Percentiles rank a stretch among this genome's conserved stretches.
phyloP scores from a whole-genome alignment of 2,329 filamentous ascomycete genomes.

The Fusarium sp. region DNA sequence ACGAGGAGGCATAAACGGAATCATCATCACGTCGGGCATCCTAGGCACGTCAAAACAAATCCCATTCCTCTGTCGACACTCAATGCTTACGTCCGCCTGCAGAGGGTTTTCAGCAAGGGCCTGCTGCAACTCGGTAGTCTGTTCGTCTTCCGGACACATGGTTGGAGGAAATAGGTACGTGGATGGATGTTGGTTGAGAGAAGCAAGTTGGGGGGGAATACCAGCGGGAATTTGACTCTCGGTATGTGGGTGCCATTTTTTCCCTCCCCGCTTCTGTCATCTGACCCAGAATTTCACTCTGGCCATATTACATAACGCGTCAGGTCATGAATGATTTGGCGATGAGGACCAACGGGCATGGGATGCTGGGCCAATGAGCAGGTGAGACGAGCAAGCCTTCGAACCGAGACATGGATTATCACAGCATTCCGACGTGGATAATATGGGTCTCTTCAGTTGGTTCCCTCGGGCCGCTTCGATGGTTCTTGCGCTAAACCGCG shows the following conservation, averaged over 20 bases:
- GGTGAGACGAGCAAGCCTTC: neutral
- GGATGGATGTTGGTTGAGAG: neutral
- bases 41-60: neutral
- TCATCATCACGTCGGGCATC: neutral
- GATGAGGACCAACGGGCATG: neutral
- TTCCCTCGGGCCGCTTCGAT: neutral
- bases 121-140: conserved; percentile 5
- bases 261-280: neutral
- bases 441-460: neutral
- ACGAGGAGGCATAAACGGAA: neutral
- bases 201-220: neutral
- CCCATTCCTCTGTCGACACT: neutral
- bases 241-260: neutral
- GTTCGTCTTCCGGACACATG: conserved; percentile 1
- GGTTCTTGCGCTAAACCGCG: neutral
- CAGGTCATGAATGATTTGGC: neutral
- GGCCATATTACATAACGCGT: neutral
- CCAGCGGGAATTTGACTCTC: neutral
- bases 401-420: conserved; percentile 1
- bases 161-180: neutral
- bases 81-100: conserved; percentile 1
- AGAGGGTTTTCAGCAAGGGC: conserved; percentile 1
- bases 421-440: neutral
- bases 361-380: neutral
- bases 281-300: neutral